A percentile compares a stretch with the other conserved stretches of the same genome.
These are phyloP conservation scores for Sarocladium oryzae DNA, from an alignment of 2,329 filamentous ascomycete species.

Conservation along the genomic window DNA sequence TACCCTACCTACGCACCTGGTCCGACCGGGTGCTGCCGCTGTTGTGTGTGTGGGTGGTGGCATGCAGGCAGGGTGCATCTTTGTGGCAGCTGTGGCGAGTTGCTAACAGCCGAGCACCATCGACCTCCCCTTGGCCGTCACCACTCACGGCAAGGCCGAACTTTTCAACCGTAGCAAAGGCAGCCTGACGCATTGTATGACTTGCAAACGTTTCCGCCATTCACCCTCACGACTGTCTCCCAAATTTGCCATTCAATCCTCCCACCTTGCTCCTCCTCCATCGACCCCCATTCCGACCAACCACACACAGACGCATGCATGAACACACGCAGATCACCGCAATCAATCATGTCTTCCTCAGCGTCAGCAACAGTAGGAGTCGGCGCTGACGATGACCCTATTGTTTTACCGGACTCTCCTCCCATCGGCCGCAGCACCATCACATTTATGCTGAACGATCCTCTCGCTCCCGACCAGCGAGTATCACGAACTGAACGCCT, in stretches of 20 bases:
- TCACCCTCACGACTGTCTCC: background rate
- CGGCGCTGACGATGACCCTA: background rate
- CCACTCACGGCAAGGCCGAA: too few species aligned
- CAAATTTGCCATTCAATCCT: background rate
- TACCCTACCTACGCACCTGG: too few species aligned
- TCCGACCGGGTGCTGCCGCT: too few species aligned
- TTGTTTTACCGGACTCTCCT: background rate
- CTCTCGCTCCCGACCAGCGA: background rate
- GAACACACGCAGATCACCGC: too few species aligned
- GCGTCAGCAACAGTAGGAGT: too few species aligned
- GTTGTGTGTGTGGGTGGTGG: too few species aligned
- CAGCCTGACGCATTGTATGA: background rate
- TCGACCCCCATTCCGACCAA: too few species aligned
- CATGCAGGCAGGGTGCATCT: background rate
- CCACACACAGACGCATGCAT: too few species aligned
- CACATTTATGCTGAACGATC: conserved; percentile 2
- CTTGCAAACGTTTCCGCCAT: background rate
- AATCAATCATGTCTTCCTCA: too few species aligned
- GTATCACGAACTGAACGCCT: background rate
- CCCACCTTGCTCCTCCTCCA: background rate
- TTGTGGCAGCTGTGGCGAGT: background rate
- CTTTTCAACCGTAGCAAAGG: too few species aligned
- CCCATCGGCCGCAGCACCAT: conserved; percentile 3
- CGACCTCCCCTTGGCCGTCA: too few species aligned
- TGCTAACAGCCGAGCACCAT: background rate